phyloP scores from a whole-genome alignment of 2,329 filamentous ascomycete genomes.

The Colletotrichum aenigma region DNA sequence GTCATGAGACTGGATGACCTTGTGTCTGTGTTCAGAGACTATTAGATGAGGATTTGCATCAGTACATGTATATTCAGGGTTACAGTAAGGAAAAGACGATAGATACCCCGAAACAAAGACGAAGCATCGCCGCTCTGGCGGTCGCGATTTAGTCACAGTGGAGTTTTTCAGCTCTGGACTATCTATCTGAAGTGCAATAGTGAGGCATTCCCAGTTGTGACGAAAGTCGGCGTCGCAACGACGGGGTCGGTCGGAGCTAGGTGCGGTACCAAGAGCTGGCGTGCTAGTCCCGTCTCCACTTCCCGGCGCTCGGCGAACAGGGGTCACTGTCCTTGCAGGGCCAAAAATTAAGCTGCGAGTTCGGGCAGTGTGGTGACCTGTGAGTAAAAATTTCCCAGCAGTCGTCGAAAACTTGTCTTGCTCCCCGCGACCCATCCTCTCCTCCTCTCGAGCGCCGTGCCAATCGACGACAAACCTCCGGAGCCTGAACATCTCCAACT shows the following conservation, averaged over 20 bases:
- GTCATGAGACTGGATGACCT: conserved; percentile 83
- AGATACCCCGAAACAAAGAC: conserved; percentile 13
- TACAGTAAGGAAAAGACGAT: background rate
- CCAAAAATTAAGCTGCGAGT: conserved; percentile 16
- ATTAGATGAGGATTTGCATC: background rate
- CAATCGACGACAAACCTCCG: conserved; percentile 7
- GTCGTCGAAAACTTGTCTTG: conserved; percentile 6
- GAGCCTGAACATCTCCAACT: background rate
- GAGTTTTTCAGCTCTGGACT: background rate
- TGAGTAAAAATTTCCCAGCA: conserved; percentile 21
- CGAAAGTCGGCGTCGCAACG: background rate
- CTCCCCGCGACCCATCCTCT: background rate
- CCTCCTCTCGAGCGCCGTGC: conserved; percentile 3
- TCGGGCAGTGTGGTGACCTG: conserved; percentile 1
- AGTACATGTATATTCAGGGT: background rate
- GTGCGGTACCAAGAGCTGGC: background rate
- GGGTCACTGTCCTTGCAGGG: conserved; percentile 16
- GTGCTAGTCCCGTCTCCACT: conserved; percentile 6
- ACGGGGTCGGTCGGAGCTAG: background rate
- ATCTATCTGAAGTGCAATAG: background rate
- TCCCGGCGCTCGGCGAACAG: conserved; percentile 14
- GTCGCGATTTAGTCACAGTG: background rate
- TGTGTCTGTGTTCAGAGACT: conserved; percentile 83
- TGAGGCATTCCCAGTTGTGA: background rate
- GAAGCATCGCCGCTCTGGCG: background rate